Percentiles rank a stretch among this genome's conserved stretches.
These are phyloP conservation scores for Colletotrichum incanum DNA, from an alignment of 2,329 filamentous ascomycete species.

Conservation along the genomic window DNA sequence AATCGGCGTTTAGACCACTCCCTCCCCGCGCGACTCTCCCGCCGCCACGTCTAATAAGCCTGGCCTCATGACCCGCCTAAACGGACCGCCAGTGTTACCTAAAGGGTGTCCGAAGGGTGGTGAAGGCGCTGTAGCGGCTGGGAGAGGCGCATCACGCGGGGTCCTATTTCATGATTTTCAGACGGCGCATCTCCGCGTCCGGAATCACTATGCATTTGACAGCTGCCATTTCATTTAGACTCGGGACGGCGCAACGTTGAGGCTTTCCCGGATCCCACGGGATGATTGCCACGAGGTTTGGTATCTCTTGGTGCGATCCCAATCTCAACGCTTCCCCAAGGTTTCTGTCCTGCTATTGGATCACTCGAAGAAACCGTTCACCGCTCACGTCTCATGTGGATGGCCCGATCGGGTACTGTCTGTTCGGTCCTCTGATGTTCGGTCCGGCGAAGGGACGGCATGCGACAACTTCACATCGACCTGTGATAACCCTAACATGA, in stretches of 20 bases:
- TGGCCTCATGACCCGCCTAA: conserved; percentile 27
- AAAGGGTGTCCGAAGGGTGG: not conserved
- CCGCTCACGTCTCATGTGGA: conserved; percentile 11
- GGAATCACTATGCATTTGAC: conserved; percentile 13
- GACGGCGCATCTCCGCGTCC: conserved; percentile 5
- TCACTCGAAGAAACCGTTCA: not conserved
- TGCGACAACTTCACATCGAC: not conserved
- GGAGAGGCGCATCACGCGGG: conserved; percentile 32
- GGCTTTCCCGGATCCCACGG: not conserved
- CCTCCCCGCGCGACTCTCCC: conserved; percentile 6
- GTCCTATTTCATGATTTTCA: conserved; percentile 8
- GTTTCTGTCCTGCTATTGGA: not conserved
- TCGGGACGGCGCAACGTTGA: conserved; percentile 28
- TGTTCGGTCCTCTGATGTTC: conserved; percentile 32
- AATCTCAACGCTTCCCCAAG: conserved; percentile 9
- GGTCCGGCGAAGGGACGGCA: conserved; percentile 17
- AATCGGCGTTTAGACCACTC: conserved; percentile 14
- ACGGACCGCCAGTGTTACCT: conserved; percentile 11
- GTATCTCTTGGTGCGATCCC: conserved; percentile 16
- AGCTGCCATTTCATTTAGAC: conserved; percentile 21
- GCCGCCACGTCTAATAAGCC: conserved; percentile 24
- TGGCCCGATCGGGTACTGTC: not conserved
- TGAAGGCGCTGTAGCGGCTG: conserved; percentile 2
- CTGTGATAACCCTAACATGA: not conserved
- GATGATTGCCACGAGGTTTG: conserved; percentile 11